phyloP scores from a whole-genome alignment of 2,329 filamentous ascomycete species.

The Scortechinia acanthostroma region DNA sequence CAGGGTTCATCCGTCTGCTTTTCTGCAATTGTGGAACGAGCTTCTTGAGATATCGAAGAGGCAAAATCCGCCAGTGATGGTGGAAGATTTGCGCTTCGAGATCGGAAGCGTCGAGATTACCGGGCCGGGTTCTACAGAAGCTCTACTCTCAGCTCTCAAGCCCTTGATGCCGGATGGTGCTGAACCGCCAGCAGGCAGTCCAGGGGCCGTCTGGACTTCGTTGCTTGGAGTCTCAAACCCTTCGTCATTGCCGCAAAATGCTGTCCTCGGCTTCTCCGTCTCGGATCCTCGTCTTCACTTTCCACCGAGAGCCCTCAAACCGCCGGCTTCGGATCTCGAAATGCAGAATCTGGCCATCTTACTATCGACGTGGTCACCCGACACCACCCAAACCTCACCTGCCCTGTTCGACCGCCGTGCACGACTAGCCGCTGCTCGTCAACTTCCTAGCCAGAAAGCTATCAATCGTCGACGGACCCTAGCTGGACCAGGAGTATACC shows the following conservation, averaged over 20 bases:
- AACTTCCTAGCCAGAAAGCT: constrained; percentile 47
- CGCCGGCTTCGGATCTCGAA: constrained; percentile 21
- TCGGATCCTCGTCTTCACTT: constrained; percentile 76
- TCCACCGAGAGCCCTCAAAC: constrained; percentile 51
- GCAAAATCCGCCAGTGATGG: constrained; percentile 50
- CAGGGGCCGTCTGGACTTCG: constrained; percentile 38
- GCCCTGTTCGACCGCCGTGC: constrained; percentile 62
- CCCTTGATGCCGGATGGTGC: constrained; percentile 28
- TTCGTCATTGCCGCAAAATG: constrained; percentile 60
- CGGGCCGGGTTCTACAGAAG: constrained; percentile 71
- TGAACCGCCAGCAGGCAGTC: constrained; percentile 30
- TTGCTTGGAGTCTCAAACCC: constrained; percentile 59
- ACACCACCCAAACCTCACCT: constrained; percentile 32
- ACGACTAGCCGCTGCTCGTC: constrained; percentile 56
- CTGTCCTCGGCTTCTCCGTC: constrained; percentile 66
- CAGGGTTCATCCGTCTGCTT: constrained; percentile 80
- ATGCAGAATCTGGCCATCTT: constrained; percentile 34
- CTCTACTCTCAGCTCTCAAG: constrained; percentile 63
- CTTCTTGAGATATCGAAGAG: constrained; percentile 48
- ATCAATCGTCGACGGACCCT: constrained; percentile 52
- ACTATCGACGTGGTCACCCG: constrained; percentile 63
- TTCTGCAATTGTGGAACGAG: constrained; percentile 61
- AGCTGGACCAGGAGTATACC: constrained; percentile 32
- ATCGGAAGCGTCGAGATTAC: constrained; percentile 50
- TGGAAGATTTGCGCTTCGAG: constrained; percentile 67